These are phyloP conservation scores for Alternaria novae-zelandiae DNA, from an alignment of 2,329 filamentous ascomycete genomes.

Conservation along the genomic window DNA sequence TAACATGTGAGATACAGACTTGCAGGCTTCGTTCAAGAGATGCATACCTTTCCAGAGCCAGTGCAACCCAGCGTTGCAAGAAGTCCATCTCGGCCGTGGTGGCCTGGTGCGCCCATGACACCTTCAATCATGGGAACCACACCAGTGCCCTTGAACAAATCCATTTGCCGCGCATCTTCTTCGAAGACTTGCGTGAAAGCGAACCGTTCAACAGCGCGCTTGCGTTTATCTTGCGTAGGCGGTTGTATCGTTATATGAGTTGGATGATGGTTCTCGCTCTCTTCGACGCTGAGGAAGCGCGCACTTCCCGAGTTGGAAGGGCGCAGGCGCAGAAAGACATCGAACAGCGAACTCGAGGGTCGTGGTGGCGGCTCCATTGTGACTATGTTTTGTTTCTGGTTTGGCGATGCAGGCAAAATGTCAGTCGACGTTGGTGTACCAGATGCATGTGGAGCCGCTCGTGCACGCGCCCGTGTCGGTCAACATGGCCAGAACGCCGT, in stretches of 20 bases:
- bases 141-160: slow-evolving; percentile 82
- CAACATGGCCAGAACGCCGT: slow-evolving; percentile 20
- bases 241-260: slow-evolving; percentile 61
- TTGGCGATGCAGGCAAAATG: background rate
- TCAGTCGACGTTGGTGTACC: slow-evolving; percentile 13
- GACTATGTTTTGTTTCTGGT: slow-evolving; percentile 6
- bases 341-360: slow-evolving; percentile 69
- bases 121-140: slow-evolving; percentile 79
- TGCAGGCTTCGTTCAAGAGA: background rate
- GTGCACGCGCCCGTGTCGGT: slow-evolving; percentile 14
- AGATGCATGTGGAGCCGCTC: slow-evolving; percentile 5
- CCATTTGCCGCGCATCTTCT: slow-evolving; percentile 81
- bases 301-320: slow-evolving; percentile 48
- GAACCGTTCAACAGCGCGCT: slow-evolving; percentile 90
- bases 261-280: slow-evolving; percentile 45
- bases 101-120: slow-evolving; percentile 74
- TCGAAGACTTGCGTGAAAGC: slow-evolving; percentile 94
- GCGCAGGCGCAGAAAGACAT: slow-evolving; percentile 85
- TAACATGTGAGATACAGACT: background rate
- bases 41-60: slow-evolving; percentile 86
- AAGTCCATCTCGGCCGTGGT: slow-evolving; percentile 85
- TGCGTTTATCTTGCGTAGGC: slow-evolving; percentile 80
- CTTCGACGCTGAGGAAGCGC: slow-evolving; percentile 81
- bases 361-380: slow-evolving; percentile 47
- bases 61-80: slow-evolving; percentile 93